A percentile compares a stretch with the other conserved stretches of the same genome.
These are phyloP conservation scores for Pestalotiopsis sp. DNA, from an alignment of 2,329 filamentous ascomycete species.

Conservation along the genomic window DNA sequence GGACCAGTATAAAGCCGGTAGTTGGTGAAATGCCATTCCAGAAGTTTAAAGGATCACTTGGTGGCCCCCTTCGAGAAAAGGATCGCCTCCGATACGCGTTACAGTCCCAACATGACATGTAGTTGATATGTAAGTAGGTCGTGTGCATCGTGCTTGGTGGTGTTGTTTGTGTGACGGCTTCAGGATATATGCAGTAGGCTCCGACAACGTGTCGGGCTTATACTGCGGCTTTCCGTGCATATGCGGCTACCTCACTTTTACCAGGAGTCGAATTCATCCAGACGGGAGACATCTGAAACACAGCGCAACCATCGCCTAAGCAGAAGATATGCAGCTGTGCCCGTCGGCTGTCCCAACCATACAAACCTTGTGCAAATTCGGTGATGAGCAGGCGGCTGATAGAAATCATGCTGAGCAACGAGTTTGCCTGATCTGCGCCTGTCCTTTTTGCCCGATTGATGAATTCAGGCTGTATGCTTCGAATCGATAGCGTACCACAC, in stretches of 20 bases:
- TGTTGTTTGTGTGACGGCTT: neutral
- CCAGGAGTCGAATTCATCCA: neutral
- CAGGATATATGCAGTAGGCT: conserved; percentile 1
- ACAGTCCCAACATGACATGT: neutral
- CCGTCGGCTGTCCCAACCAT: neutral
- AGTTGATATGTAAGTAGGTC: neutral
- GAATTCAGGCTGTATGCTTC: neutral
- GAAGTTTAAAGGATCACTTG: neutral
- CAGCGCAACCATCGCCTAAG: conserved; percentile 3
- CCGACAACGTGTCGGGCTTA: neutral
- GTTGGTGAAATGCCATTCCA: neutral
- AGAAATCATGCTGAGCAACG: neutral
- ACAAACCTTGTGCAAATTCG: neutral
- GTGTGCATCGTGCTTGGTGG: neutral
- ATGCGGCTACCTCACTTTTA: neutral
- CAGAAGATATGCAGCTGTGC: conserved; percentile 10
- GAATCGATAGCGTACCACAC: too few relatives aligned
- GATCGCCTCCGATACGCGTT: neutral
- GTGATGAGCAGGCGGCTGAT: neutral
- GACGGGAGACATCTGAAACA: conserved; percentile 12
- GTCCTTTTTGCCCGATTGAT: neutral
- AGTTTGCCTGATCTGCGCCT: too few relatives aligned
- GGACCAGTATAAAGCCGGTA: neutral
- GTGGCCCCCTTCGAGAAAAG: neutral
- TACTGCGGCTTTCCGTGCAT: conserved; percentile 4